phyloP scores from a whole-genome alignment of 1,139 yeast genomes.

The Hyphopichia burtonii region DNA sequence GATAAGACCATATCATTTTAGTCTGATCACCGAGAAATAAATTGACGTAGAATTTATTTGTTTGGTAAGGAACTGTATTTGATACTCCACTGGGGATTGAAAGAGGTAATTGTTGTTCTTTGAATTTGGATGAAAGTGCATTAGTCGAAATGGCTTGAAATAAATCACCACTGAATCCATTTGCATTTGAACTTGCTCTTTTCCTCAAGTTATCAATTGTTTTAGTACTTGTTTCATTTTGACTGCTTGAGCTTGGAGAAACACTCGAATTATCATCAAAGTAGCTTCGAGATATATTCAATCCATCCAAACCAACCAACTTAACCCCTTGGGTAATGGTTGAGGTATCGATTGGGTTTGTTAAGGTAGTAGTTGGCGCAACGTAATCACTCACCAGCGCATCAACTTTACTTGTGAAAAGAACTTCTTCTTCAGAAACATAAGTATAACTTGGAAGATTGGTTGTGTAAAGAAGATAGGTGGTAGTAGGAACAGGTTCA shows the following conservation, averaged over 20 bases:
- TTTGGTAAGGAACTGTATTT: conserved; percentile 51
- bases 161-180: conserved; percentile 23
- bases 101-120: conserved; percentile 42
- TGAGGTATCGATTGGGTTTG: neutral
- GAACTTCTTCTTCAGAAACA: neutral
- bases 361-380: neutral
- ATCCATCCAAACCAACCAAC: neutral
- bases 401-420: neutral
- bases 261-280: too few species aligned
- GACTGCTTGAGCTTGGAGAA: too few species aligned
- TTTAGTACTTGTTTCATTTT: too few species aligned
- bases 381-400: neutral
- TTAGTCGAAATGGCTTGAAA: conserved; percentile 42
- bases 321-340: neutral
- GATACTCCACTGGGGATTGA: conserved; percentile 43
- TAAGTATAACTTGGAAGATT: neutral
- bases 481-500: conserved; percentile 1
- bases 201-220: neutral
- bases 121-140: conserved; percentile 42
- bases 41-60: conserved; percentile 85
- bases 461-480: conserved; percentile 1
- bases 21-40: conserved; percentile 65
- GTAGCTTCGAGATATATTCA: neutral
- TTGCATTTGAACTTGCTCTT: conserved; percentile 1
- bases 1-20: conserved; percentile 73